Evolutionary conservation across 1,139 yeast species (phyloP).

Genomic region (Petasospora fabianii): DNA sequence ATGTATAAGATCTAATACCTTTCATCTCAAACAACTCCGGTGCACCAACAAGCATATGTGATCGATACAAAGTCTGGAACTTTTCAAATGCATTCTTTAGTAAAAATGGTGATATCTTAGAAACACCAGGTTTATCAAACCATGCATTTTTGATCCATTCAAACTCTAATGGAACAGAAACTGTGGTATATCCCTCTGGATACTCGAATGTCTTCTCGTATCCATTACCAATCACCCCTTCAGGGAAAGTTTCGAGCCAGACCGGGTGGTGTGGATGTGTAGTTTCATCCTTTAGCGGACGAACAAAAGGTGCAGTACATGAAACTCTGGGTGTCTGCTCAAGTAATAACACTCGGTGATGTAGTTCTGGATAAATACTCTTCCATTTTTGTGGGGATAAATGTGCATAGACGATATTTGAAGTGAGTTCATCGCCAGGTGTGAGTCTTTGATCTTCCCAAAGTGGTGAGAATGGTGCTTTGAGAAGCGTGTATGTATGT

Average conservation of each 20-base stretch:
- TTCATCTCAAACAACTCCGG: slow-evolving; percentile 3
- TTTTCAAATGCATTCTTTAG: slow-evolving; percentile 3
- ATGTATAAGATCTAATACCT: neutral
- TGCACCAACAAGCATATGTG: slow-evolving; percentile 1
- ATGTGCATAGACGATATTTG: neutral
- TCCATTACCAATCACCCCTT: slow-evolving; percentile 1
- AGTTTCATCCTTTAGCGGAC: neutral
- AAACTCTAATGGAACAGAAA: slow-evolving; percentile 1
- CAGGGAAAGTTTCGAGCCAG: slow-evolving; percentile 1
- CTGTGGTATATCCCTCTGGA: slow-evolving; percentile 3
- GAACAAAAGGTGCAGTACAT: slow-evolving; percentile 1
- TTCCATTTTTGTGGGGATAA: neutral
- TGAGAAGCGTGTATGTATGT: neutral
- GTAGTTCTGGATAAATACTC: neutral
- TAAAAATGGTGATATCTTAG: slow-evolving; percentile 3
- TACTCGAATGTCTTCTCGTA: slow-evolving; percentile 1
- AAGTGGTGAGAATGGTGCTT: neutral
- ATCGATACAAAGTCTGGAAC: slow-evolving; percentile 1
- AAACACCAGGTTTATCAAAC: neutral
- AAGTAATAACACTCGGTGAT: neutral
- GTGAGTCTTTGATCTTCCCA: neutral
- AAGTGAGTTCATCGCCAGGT: neutral
- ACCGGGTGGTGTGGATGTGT: slow-evolving; percentile 6
- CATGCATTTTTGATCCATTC: slow-evolving; percentile 3
- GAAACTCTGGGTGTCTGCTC: neutral